A percentile compares a stretch with the other conserved stretches of the same genome.
Evolutionary conservation across 371 early-diverging fungal genomes (phyloP).

Genomic region (Lichtheimia corymbifera): DNA sequence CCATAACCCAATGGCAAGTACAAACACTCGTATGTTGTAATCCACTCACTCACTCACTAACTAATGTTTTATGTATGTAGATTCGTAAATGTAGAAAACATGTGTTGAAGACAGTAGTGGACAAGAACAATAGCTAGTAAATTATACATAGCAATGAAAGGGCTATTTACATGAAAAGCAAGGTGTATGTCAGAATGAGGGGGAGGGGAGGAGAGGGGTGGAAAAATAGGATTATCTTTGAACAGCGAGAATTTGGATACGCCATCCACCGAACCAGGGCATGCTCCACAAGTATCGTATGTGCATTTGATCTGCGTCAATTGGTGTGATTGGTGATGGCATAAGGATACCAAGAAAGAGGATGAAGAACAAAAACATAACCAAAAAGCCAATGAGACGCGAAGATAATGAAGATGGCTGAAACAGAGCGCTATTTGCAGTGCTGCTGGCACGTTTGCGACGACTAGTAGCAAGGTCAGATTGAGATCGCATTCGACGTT

Average conservation of each 20-base stretch:
- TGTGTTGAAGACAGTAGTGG: not conserved
- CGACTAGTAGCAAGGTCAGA: constrained; percentile 1
- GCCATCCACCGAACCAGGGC: constrained; percentile 44
- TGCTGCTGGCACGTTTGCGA: not conserved
- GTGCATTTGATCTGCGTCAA: constrained; percentile 5
- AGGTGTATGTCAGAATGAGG: constrained; percentile 3
- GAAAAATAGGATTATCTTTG: constrained; percentile 11
- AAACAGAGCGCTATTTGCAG: not conserved
- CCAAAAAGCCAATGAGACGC: not conserved
- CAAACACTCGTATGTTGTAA: not conserved
- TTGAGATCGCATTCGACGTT: not conserved
- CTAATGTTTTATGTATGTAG: constrained; percentile 2
- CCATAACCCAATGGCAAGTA: constrained; percentile 40
- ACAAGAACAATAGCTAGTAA: no score
- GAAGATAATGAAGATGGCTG: not conserved
- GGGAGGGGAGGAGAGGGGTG: not conserved
- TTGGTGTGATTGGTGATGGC: not conserved
- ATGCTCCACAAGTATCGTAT: constrained; percentile 27
- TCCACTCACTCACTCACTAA: not conserved
- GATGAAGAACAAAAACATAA: constrained; percentile 4
- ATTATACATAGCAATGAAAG: not conserved
- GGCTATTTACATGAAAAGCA: not conserved
- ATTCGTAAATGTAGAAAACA: constrained; percentile 17
- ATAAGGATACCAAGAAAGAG: not conserved
- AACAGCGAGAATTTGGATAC: constrained; percentile 36